phyloP scores from a whole-genome alignment of 2,329 filamentous ascomycete species.

The Hirsutella thompsonii region DNA sequence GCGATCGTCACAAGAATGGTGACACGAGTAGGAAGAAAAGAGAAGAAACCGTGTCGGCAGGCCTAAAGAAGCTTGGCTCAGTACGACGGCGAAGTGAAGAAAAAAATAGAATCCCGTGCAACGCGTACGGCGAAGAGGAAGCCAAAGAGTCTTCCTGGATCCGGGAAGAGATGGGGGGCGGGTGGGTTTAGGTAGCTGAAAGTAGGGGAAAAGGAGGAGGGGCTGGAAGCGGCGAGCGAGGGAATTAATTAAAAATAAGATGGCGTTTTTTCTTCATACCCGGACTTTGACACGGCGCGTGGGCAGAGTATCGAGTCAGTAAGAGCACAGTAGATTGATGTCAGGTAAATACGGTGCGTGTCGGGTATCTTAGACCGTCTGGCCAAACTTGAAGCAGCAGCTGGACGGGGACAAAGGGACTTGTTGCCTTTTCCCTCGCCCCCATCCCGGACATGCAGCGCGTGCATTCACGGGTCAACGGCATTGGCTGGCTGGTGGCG shows the following conservation, averaged over 20 bases:
- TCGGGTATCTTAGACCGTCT: too few species aligned
- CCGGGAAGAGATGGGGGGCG: neutral
- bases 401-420: too few species aligned
- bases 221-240: neutral
- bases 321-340: neutral
- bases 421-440: too few species aligned
- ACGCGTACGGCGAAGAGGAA: neutral
- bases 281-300: neutral
- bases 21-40: constrained; percentile 8
- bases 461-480: too few species aligned
- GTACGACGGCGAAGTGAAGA: constrained; percentile 1
- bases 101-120: constrained; percentile 5
- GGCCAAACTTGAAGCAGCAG: too few species aligned
- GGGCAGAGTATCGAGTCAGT: neutral
- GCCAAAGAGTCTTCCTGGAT: constrained; percentile 1
- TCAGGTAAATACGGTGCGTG: too few species aligned
- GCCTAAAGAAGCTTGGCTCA: constrained; percentile 1
- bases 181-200: too few species aligned
- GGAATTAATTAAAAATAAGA: neutral
- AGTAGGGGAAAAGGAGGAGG: neutral
- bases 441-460: too few species aligned
- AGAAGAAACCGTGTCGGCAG: constrained; percentile 17
- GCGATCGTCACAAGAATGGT: constrained; percentile 14
- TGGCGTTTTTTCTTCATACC: too few species aligned
- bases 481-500: too few species aligned